Base-by-base conservation (phyloP, 768 basidiomycete species). In the Boletus insuetus region DNA sequence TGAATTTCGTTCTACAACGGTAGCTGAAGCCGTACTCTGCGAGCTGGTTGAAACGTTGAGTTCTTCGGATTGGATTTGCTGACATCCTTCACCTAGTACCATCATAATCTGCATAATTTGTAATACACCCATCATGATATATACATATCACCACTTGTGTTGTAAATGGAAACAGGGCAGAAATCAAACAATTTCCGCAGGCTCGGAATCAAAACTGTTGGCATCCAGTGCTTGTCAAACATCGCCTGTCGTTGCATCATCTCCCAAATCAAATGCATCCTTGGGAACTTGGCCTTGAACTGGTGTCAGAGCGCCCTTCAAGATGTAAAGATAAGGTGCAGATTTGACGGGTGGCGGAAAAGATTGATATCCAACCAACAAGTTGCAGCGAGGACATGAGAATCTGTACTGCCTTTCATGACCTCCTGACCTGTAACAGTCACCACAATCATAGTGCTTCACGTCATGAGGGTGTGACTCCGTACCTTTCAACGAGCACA, bases 261-360 rank as follows among this genome's bases (percentile, higher is more conserved):
- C 51, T 57, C 80, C 80, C 39, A 81, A 78, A 47, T 87, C 85
- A 64, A 95, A 92, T 7, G 94, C 94, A 59, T 91, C 91, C 44
- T 79, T 72, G 11, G 94, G 94, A 32, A 94, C 73, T 65, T 93
- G 86, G 34, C 94, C 94, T 76, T 96, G 94, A 61, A 87, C 74
- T 64, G 89, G 89, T n/a, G 90, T 92, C 54, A 96, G 78, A 17
- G 91, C 87, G 5, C 94, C 94, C 44, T 82, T 77, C 46, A 91
- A 61, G 51, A 95, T 82, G 68, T 94, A 96, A 37, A 94, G 64
- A 70, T 85, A 94, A 1, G 89, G 83, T 3, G 82, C 86, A 3
- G 84, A 82, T 71, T 90, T 92, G 41, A 79, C 77, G 34, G 92
- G 91, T 1, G 88, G 89, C 5, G 88, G 85, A 35, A 77, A 79